phyloP scores from a whole-genome alignment of 2,329 filamentous ascomycete genomes.

The Epichloe glyceriae region DNA sequence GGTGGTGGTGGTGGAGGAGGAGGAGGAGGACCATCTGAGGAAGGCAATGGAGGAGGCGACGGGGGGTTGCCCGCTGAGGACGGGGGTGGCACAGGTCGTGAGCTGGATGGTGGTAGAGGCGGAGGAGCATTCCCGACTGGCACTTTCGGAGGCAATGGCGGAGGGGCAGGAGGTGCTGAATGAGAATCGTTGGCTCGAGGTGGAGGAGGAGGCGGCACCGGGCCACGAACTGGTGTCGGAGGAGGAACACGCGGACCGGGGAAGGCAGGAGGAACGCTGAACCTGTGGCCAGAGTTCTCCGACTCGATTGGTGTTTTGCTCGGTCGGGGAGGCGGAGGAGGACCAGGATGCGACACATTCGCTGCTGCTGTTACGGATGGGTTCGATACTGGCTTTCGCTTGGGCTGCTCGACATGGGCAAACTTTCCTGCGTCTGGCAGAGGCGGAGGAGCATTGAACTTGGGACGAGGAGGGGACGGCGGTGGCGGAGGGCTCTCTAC shows the following conservation, averaged over 20 bases:
- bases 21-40: slow-evolving; percentile 19
- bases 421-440: slow-evolving; percentile 83
- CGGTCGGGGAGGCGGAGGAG: slow-evolving; percentile 32
- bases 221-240: slow-evolving; percentile 58
- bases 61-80: slow-evolving; percentile 25
- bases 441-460: slow-evolving; percentile 77
- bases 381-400: slow-evolving; percentile 13
- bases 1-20: slow-evolving; percentile 23
- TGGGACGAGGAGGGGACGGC: slow-evolving; percentile 41
- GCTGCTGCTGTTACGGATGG: background rate
- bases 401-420: slow-evolving; percentile 39
- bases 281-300: slow-evolving; percentile 42
- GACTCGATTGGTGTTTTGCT: slow-evolving; percentile 58
- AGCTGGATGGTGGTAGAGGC: slow-evolving; percentile 36
- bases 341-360: slow-evolving; percentile 12
- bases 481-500: slow-evolving; percentile 58
- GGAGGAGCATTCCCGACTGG: slow-evolving; percentile 32
- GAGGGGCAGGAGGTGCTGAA: slow-evolving; percentile 21
- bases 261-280: slow-evolving; percentile 72
- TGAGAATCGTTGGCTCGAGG: slow-evolving; percentile 24
- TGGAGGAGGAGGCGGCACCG: slow-evolving; percentile 60
- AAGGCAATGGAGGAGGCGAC: slow-evolving; percentile 14
- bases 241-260: slow-evolving; percentile 57
- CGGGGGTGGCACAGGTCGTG: slow-evolving; percentile 40
- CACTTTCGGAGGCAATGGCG: slow-evolving; percentile 35